Conservation (phyloP, 1,139 yeast genomes). For the Saccharomyces hybrid region DNA sequence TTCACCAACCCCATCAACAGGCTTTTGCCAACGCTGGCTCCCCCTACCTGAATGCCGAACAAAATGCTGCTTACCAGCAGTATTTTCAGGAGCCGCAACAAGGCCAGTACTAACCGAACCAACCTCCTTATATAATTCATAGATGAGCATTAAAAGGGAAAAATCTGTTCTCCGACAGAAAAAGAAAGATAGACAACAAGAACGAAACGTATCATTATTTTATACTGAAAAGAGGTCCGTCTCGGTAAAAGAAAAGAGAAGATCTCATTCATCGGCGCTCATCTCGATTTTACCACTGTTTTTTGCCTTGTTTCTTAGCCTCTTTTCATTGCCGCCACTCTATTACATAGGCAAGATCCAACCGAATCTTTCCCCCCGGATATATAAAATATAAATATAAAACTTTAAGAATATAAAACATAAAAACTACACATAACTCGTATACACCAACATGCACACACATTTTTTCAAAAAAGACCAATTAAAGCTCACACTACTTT, state of each 20-base stretch:
- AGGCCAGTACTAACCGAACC: constrained; percentile 32
- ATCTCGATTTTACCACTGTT: not conserved
- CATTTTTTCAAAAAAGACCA: not conserved
- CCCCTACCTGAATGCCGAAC: constrained; percentile 44
- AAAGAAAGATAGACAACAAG: not conserved
- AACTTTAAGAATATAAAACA: not conserved
- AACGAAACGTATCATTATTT: not conserved
- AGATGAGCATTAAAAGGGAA: not conserved
- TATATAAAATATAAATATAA: not conserved
- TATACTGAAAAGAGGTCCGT: not conserved
- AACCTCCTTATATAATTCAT: not conserved
- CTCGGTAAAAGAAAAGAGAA: not conserved
- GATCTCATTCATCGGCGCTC: not conserved
- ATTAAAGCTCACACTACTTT: not conserved
- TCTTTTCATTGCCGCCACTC: not conserved
- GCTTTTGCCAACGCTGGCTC: constrained; percentile 25
- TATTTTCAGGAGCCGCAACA: constrained; percentile 49
- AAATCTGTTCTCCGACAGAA: not conserved
- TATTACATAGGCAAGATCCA: not conserved
- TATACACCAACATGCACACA: not conserved
- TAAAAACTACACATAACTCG: not conserved
- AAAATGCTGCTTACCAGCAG: constrained; percentile 50
- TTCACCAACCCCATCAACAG: constrained; percentile 5
- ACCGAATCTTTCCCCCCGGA: not conserved
- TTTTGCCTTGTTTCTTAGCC: not conserved